Percentiles rank a stretch among this genome's conserved stretches.
Evolutionary conservation across 352 stramenopile genomes (phyloP).

Genomic region (Globisporangium uncinulatum): DNA sequence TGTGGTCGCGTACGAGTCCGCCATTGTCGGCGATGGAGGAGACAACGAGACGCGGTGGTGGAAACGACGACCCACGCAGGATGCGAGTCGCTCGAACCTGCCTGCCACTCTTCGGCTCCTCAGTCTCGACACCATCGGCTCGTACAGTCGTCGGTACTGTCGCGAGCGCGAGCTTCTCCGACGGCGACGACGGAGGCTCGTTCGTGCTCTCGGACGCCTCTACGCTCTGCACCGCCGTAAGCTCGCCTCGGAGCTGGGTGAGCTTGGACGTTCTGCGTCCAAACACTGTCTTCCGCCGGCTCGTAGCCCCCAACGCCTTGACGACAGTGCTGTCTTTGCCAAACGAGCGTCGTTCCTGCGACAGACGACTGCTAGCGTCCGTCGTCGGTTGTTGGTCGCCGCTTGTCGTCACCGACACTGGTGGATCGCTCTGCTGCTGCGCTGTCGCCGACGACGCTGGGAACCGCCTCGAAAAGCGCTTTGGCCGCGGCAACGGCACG

Average conservation of each 20-base stretch:
- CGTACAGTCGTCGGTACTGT: no score
- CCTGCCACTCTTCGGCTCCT: not conserved
- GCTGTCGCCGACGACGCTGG: not conserved
- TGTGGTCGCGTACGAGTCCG: not conserved
- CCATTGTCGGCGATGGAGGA: not conserved
- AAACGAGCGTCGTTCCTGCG: conserved; percentile 5
- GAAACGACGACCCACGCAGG: not conserved
- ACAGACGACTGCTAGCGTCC: not conserved
- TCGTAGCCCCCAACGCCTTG: not conserved
- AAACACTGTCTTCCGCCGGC: conserved; percentile 1
- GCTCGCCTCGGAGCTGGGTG: conserved; percentile 3
- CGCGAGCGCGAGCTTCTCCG: not conserved
- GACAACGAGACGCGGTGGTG: not conserved
- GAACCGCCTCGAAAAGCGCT: conserved; percentile 4
- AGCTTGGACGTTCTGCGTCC: not conserved
- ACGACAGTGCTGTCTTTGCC: not conserved
- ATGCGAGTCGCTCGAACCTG: not conserved
- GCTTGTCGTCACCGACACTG: not conserved
- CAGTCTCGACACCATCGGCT: no score
- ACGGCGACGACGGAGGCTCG: not conserved
- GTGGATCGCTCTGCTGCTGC: not conserved
- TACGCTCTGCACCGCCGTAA: not conserved
- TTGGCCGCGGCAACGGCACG: not conserved
- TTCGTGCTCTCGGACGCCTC: no score
- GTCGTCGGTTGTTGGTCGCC: not conserved